Evolutionary conservation across 2,329 filamentous ascomycete species (phyloP), one percentile per base, ranked within the genome.

Genomic region (Bipolaris cookei): DNA sequence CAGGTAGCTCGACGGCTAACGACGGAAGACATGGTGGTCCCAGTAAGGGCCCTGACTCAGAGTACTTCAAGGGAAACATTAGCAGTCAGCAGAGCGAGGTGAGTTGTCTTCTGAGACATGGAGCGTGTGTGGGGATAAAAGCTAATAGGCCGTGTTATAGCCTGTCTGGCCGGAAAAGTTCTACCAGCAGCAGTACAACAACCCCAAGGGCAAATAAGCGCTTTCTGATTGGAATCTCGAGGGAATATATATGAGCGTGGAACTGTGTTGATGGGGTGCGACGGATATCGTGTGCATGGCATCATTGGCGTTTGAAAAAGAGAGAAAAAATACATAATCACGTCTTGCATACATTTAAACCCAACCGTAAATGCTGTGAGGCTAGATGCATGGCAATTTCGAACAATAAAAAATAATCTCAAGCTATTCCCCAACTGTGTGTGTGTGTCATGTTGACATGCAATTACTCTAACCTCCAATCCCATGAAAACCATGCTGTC

Each of bases 141-240:
- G 13, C 52, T 55, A 44, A 55, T 11, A 6, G 11, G 3, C 14
- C n/a, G 16, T n/a, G 43, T 35, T 35, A 10, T 21, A 70, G 67
- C 51, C 56, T 41, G 65, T 74, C 20, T 71, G 62, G 59, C 68
- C 69, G 1, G 49, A 45, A 14, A 74, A 73, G 56, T 74, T 75
- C 51, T 69, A 76, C 61, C 67, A 76, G 60, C 57, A 64, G 42
- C 70, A 73, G 41, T 64, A 63, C 57, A 65, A 67, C 54, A 71
- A 74, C 46, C 63, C 67, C 46, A 75, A 75, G 64, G 69, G 71
- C 54, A 76, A 76, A 73, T 75, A 63, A 61, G 23, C 54, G 5
- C 14, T 30, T 21, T 13, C 8, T 28, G 13, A 6, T 18, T n/a
- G 34, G 34, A 7, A 11, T 5, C 45, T 35, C n/a, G 52, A 34